phyloP scores from a whole-genome alignment of 306 rosid genomes.

The Mimosa bimucronata region DNA sequence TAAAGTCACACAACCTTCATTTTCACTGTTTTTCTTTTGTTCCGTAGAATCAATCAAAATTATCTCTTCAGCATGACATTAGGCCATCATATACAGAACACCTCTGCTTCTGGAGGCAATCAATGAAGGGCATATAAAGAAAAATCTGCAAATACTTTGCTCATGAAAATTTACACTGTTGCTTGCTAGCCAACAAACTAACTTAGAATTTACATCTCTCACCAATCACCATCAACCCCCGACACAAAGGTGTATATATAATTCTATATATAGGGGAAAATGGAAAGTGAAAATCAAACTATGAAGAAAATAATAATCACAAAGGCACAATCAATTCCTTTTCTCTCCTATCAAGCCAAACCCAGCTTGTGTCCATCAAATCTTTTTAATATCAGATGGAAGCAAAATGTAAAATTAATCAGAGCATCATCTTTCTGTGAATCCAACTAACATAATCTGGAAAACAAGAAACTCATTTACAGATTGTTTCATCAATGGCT shows the following conservation, averaged over 20 bases:
- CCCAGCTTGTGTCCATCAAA: background rate
- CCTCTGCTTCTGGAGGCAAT: background rate
- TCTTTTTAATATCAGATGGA: slow-evolving; percentile 2
- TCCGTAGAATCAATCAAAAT: background rate
- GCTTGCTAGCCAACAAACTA: slow-evolving; percentile 11
- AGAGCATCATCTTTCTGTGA: background rate
- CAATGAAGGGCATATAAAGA: background rate
- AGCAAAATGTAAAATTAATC: background rate
- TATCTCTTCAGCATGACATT: background rate
- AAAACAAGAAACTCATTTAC: background rate
- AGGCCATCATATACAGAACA: background rate
- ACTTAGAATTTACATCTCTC: slow-evolving; percentile 6
- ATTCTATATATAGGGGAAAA: background rate
- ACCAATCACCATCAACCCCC: slow-evolving; percentile 11
- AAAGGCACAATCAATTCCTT: background rate
- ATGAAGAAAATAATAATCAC: background rate
- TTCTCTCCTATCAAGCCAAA: slow-evolving; percentile 15
- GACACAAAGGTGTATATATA: background rate
- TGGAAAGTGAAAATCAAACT: background rate
- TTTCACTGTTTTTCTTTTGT: background rate
- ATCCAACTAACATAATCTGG: background rate
- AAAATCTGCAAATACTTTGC: background rate
- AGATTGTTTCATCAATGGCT: slow-evolving; percentile 43
- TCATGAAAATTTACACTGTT: background rate
- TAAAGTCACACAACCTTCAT: background rate